Conservation (phyloP, 176 grass and related monocot genomes). For the Alloteropsis semialata region DNA sequence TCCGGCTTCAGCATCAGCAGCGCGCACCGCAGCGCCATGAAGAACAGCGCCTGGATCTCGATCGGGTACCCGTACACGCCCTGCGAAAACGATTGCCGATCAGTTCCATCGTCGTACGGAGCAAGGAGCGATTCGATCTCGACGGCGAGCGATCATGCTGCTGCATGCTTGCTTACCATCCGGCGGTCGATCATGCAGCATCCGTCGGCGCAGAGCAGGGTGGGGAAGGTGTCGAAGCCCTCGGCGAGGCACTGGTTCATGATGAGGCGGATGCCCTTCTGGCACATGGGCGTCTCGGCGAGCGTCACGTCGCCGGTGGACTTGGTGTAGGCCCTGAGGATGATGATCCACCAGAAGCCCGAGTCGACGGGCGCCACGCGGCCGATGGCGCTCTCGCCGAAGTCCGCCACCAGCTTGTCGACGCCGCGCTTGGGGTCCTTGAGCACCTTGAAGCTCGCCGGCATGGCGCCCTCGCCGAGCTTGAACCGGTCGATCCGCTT, state of each 20-base stretch:
- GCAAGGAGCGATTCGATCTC: too few relatives aligned
- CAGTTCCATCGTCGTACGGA: too few relatives aligned
- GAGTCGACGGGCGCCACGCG: constrained; percentile 90
- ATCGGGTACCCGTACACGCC: constrained; percentile 92
- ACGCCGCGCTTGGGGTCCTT: constrained; percentile 59
- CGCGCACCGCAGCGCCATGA: constrained; percentile 83
- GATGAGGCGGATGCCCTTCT: constrained; percentile 86
- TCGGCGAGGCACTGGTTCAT: constrained; percentile 85
- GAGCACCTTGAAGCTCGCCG: constrained; percentile 90
- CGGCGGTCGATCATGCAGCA: constrained; percentile 93
- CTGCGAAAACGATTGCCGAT: constrained; percentile 33
- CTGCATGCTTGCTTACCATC: too few relatives aligned
- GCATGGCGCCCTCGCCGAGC: constrained; percentile 92
- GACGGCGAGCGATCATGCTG: too few relatives aligned
- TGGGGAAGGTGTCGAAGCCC: constrained; percentile 94
- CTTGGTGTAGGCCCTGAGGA: constrained; percentile 88
- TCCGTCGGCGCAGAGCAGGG: constrained; percentile 88
- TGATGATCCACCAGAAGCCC: constrained; percentile 96
- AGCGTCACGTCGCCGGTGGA: constrained; percentile 72
- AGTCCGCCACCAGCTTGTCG: constrained; percentile 75
- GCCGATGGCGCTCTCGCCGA: constrained; percentile 94
- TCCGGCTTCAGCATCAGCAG: constrained; percentile 70
- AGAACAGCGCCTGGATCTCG: constrained; percentile 94
- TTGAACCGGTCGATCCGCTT: constrained; percentile 95
- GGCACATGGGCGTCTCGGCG: constrained; percentile 67